Percentiles rank a stretch among this genome's conserved stretches.
Evolutionary conservation across 768 basidiomycete species (phyloP).

Genomic region (Lactifluus pinguis): DNA sequence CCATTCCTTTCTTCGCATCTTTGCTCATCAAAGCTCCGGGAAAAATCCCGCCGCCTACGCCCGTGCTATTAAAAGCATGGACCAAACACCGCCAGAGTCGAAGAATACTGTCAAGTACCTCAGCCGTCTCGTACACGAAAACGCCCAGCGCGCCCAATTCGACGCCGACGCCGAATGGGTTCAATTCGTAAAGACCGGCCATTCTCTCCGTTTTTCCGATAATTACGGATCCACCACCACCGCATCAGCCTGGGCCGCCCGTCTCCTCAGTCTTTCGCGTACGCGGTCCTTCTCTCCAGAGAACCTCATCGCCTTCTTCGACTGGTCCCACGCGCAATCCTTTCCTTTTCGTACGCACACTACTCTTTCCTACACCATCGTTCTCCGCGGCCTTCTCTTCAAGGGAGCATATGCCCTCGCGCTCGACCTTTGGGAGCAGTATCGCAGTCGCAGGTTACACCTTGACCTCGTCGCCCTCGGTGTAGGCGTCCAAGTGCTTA

Average conservation of each 20-base stretch:
- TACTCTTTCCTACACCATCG: slow-evolving; percentile 41
- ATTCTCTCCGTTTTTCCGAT: not conserved
- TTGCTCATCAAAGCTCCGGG: slow-evolving; percentile 36
- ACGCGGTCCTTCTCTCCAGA: slow-evolving; percentile 18
- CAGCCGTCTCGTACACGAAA: slow-evolving; percentile 10
- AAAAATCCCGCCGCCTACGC: slow-evolving; percentile 35
- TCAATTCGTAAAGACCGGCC: not conserved
- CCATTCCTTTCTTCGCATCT: slow-evolving; percentile 41
- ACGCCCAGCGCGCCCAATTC: not conserved
- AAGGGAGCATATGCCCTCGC: slow-evolving; percentile 36
- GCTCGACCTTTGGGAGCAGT: slow-evolving; percentile 22
- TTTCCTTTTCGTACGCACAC: slow-evolving; percentile 30
- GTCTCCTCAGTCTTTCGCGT: slow-evolving; percentile 9
- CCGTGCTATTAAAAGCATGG: slow-evolving; percentile 30
- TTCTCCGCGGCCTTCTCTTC: slow-evolving; percentile 44
- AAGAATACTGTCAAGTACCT: slow-evolving; percentile 4
- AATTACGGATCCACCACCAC: not conserved
- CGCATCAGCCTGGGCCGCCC: slow-evolving; percentile 7
- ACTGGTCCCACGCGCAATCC: slow-evolving; percentile 24
- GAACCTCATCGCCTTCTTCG: slow-evolving; percentile 32
- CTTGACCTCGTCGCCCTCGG: slow-evolving; percentile 43
- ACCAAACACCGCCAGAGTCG: not conserved
- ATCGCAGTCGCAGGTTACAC: slow-evolving; percentile 13
- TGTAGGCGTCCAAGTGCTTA: slow-evolving; percentile 42
- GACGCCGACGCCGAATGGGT: slow-evolving; percentile 6